These are phyloP conservation scores for Gaeumannomyces tritici DNA, from an alignment of 2,329 filamentous ascomycete species.

Conservation along the genomic window DNA sequence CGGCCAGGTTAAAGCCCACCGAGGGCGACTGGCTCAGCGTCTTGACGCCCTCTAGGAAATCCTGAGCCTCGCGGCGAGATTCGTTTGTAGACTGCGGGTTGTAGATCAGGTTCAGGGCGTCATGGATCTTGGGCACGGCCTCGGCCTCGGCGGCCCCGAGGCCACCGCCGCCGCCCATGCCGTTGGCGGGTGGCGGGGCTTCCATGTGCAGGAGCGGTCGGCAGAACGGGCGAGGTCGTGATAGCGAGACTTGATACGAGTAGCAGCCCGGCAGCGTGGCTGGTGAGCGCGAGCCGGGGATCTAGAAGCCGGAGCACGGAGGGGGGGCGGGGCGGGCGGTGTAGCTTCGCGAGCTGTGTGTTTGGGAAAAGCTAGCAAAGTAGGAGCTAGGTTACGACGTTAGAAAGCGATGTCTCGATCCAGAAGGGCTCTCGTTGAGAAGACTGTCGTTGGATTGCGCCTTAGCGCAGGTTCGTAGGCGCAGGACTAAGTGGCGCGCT, in stretches of 20 bases:
- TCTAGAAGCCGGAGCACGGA: not conserved
- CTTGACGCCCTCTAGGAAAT: slow-evolving; percentile 82
- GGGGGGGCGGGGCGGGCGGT: not conserved
- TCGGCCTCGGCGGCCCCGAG: not conserved
- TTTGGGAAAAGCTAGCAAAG: not conserved
- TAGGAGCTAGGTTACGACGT: not conserved
- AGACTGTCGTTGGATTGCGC: not conserved
- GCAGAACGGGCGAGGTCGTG: not conserved
- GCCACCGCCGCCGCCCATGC: not conserved
- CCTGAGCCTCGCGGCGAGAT: slow-evolving; percentile 70
- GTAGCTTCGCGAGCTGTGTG: not conserved
- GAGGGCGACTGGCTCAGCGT: slow-evolving; percentile 67
- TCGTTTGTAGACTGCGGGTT: slow-evolving; percentile 72
- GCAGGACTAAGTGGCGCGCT: not conserved
- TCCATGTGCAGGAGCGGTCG: not conserved
- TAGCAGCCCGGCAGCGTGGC: not conserved
- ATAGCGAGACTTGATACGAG: not conserved
- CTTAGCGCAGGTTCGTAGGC: not conserved
- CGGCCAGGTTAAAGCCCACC: slow-evolving; percentile 76
- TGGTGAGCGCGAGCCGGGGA: not conserved
- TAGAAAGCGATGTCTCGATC: not conserved
- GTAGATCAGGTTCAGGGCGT: slow-evolving; percentile 83
- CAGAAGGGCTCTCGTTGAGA: not conserved
- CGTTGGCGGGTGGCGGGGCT: not conserved
- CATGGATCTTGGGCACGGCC: slow-evolving; percentile 60